Percentiles rank a stretch among this genome's conserved stretches.
Evolutionary conservation across 2,329 filamentous ascomycete genomes (phyloP).

Genomic region (Venturia nashicola): DNA sequence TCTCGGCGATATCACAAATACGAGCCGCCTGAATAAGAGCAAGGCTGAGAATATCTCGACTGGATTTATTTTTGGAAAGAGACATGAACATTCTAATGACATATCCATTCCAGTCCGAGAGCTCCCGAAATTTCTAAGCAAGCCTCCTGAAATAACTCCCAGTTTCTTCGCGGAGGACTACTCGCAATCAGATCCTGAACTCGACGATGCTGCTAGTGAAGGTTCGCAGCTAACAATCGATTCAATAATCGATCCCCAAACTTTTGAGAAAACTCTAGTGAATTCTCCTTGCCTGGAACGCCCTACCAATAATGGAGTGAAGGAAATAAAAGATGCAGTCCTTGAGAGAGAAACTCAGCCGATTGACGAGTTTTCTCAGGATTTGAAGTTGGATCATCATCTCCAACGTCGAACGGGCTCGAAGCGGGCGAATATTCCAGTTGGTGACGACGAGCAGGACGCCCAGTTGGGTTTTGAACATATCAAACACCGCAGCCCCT

Average conservation of each 20-base stretch:
- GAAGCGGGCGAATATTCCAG: neutral
- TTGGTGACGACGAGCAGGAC: neutral
- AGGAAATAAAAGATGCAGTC: neutral
- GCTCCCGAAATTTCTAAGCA: neutral
- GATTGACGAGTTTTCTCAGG: neutral
- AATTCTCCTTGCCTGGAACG: neutral
- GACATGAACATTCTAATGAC: neutral
- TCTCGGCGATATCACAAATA: neutral
- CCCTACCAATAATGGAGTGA: neutral
- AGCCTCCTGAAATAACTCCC: neutral
- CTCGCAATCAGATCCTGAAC: neutral
- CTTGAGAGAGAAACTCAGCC: neutral
- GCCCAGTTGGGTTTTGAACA: neutral
- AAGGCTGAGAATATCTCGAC: neutral
- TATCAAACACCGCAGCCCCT: neutral
- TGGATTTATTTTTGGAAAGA: neutral
- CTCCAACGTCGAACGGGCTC: neutral
- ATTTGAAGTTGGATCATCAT: neutral
- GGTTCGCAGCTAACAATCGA: neutral
- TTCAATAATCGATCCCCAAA: neutral
- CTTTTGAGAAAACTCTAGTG: neutral
- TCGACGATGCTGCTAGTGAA: neutral
- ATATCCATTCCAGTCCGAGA: neutral
- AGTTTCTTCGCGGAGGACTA: neutral
- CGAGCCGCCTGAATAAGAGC: neutral